phyloP scores from a whole-genome alignment of 2,329 filamentous ascomycete species.

The Trichophyton verrucosum region DNA sequence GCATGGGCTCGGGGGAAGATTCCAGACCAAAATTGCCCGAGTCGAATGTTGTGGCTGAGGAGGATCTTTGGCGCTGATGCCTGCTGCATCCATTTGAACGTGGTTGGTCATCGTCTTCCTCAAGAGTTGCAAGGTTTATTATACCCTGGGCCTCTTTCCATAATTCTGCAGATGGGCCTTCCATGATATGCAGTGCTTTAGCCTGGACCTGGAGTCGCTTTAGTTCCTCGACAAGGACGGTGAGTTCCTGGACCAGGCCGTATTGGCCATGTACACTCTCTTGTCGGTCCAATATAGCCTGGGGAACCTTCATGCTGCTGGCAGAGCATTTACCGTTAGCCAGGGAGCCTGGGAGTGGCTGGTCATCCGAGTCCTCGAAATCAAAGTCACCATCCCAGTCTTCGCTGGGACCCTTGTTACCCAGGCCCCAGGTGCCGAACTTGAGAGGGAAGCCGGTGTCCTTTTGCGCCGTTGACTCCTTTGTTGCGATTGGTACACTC shows the following conservation, averaged over 20 bases:
- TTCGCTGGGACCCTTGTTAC: conserved; percentile 53
- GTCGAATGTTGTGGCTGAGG: conserved; percentile 8
- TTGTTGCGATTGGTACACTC: conserved; percentile 46
- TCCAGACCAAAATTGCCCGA: conserved; percentile 4
- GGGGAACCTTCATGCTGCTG: conserved; percentile 42
- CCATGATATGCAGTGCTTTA: conserved; percentile 40
- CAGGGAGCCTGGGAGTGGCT: conserved; percentile 17
- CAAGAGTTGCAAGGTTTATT: conserved; percentile 53
- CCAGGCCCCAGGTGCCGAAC: conserved; percentile 55
- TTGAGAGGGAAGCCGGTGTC: conserved; percentile 41
- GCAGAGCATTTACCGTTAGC: conserved; percentile 9
- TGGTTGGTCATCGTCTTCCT: conserved; percentile 42
- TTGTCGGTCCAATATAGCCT: conserved; percentile 51
- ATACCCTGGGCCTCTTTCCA: conserved; percentile 57
- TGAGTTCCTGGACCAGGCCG: conserved; percentile 51
- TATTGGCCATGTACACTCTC: conserved; percentile 54
- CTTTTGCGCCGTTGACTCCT: conserved; percentile 38
- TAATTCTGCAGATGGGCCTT: conserved; percentile 41
- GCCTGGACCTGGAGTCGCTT: conserved; percentile 49
- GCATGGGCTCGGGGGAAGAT: background rate
- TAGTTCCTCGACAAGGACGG: conserved; percentile 51
- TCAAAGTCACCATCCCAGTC: conserved; percentile 60
- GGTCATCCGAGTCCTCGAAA: conserved; percentile 40
- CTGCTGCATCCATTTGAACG: background rate
- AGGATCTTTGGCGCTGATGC: conserved; percentile 3